phyloP scores from a whole-genome alignment of 1,139 yeast genomes.

The Kodamaea alishanica region DNA sequence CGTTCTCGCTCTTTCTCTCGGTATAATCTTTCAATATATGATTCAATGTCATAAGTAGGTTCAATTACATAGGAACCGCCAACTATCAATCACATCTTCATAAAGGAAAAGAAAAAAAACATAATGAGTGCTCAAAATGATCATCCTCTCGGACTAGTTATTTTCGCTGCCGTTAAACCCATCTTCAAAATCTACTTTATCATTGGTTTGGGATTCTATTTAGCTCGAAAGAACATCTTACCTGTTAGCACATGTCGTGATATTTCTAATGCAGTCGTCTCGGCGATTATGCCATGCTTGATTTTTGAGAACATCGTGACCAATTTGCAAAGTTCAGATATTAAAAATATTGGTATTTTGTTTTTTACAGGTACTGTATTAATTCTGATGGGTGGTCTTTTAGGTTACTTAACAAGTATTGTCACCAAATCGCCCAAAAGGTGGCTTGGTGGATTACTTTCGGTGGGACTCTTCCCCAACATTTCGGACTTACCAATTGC shows the following conservation, averaged over 20 bases:
- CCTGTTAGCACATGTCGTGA: conserved; percentile 73
- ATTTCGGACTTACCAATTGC: conserved; percentile 89
- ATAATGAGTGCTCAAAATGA: too few species aligned
- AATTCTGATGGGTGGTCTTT: conserved; percentile 34
- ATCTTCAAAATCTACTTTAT: conserved; percentile 80
- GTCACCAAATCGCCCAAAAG: conserved; percentile 54
- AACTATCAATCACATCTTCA: too few species aligned
- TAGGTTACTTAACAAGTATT: conserved; percentile 33
- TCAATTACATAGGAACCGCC: too few species aligned
- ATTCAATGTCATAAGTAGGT: too few species aligned
- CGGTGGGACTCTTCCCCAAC: conserved; percentile 62
- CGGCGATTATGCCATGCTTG: conserved; percentile 73
- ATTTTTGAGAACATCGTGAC: conserved; percentile 72
- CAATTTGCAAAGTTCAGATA: conserved; percentile 66
- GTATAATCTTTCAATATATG: too few species aligned
- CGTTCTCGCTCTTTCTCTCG: too few species aligned
- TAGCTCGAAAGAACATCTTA: conserved; percentile 65
- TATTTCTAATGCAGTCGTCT: conserved; percentile 67
- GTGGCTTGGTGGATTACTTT: conserved; percentile 78
- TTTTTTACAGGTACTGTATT: conserved; percentile 51
- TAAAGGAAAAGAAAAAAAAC: too few species aligned
- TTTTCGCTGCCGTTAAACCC: conserved; percentile 81
- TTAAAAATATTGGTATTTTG: conserved; percentile 71
- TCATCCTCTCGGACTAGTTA: conserved; percentile 58
- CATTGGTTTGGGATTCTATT: conserved; percentile 61